Evolutionary conservation across 345 rosid genomes (phyloP).

Genomic region (Dipteronia dyeriana): DNA sequence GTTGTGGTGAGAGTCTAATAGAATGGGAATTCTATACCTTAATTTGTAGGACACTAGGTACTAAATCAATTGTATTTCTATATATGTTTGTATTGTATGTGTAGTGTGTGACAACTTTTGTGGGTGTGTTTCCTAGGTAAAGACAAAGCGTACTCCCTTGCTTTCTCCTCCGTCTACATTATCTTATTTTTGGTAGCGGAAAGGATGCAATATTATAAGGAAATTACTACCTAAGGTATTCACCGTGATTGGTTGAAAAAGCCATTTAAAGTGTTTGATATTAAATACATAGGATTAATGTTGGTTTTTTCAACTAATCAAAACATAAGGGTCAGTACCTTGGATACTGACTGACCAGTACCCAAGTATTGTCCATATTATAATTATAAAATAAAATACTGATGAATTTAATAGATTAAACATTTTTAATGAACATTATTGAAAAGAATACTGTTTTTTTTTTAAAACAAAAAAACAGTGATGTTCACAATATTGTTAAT

Average conservation of each 20-base stretch:
- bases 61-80: no score
- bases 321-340: no score
- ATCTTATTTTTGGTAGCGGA: conserved; percentile 19
- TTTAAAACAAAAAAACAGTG: not conserved
- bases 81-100: not conserved
- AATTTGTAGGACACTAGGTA: not conserved
- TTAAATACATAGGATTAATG: no score
- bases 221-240: no score
- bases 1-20: no score
- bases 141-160: conserved; percentile 10
- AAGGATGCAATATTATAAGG: not conserved
- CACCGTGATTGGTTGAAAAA: no score
- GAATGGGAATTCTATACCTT: not conserved
- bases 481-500: not conserved
- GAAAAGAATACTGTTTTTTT: no score
- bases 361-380: no score
- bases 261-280: no score
- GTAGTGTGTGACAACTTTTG: not conserved
- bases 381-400: no score
- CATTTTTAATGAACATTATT: not conserved
- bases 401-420: not conserved
- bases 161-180: not conserved
- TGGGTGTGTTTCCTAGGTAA: not conserved
- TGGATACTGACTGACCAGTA: no score
- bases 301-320: no score